Conservation (phyloP, 148 eudicot genomes). For the Fagopyrum homotropicum region DNA sequence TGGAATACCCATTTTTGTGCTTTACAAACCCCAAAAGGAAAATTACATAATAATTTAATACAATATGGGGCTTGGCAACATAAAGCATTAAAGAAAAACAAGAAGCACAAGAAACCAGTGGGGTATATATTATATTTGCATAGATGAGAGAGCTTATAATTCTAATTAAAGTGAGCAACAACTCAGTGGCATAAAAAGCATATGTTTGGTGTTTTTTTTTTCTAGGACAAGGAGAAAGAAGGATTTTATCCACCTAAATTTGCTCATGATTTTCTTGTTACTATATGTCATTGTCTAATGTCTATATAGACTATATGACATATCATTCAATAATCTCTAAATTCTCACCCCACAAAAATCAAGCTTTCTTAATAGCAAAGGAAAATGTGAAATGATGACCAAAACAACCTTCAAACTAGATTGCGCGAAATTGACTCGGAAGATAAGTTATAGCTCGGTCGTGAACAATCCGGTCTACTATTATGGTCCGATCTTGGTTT, state of each 20-base stretch:
- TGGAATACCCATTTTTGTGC: background rate
- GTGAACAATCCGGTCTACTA: no score
- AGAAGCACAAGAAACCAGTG: conserved; percentile 8
- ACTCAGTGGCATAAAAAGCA: conserved; percentile 13
- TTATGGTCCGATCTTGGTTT: no score
- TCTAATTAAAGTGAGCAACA: conserved; percentile 10
- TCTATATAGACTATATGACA: background rate
- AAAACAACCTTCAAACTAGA: background rate
- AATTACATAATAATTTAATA: background rate
- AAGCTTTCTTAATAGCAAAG: conserved; percentile 11
- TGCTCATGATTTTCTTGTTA: background rate
- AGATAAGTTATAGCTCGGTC: no score
- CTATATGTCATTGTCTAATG: background rate
- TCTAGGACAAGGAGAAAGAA: conserved; percentile 4
- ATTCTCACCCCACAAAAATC: background rate
- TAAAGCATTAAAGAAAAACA: background rate
- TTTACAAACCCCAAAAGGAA: background rate
- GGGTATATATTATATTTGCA: conserved; percentile 9
- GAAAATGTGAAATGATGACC: conserved; percentile 1
- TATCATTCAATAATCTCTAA: background rate
- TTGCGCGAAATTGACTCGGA: no score
- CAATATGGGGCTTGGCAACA: conserved; percentile 9
- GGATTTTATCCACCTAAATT: background rate
- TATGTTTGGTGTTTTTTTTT: conserved; percentile 7
- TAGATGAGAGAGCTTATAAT: conserved; percentile 9